A percentile compares a stretch with the other conserved stretches of the same genome.
Evolutionary conservation across 352 stramenopile genomes (phyloP).

Genomic region (Pythium myriotylum): DNA sequence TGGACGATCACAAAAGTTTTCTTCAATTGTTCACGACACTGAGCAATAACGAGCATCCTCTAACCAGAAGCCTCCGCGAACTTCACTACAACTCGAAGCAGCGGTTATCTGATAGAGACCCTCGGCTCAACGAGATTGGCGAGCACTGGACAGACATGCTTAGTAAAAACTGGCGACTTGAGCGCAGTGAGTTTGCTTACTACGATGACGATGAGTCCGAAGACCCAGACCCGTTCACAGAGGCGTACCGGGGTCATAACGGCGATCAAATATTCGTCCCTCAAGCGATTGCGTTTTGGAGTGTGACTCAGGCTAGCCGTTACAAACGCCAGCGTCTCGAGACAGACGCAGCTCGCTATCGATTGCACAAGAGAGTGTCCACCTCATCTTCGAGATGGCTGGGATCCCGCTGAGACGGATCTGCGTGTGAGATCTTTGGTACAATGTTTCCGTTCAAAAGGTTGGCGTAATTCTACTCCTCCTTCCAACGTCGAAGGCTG

Average conservation of each 20-base stretch:
- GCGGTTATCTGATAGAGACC: background rate
- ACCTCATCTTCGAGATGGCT: constrained; percentile 3
- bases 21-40: no score
- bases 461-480: no score
- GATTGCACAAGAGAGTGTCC: background rate
- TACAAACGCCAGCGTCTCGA: background rate
- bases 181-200: background rate
- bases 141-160: background rate
- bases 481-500: no score
- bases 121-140: background rate
- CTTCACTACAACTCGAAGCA: no score
- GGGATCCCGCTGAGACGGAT: background rate
- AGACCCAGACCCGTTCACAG: background rate
- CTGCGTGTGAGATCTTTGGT: constrained; percentile 1
- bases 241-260: background rate
- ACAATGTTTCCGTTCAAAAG: no score
- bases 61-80: no score
- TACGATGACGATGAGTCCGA: background rate
- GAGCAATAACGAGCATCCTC: no score
- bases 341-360: background rate
- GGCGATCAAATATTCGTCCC: background rate
- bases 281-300: background rate
- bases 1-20: no score
- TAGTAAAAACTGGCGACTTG: background rate
- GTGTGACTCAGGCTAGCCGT: background rate